These are phyloP conservation scores for Prunus kanzakura DNA, from an alignment of 306 rosid species.

Conservation along the genomic window DNA sequence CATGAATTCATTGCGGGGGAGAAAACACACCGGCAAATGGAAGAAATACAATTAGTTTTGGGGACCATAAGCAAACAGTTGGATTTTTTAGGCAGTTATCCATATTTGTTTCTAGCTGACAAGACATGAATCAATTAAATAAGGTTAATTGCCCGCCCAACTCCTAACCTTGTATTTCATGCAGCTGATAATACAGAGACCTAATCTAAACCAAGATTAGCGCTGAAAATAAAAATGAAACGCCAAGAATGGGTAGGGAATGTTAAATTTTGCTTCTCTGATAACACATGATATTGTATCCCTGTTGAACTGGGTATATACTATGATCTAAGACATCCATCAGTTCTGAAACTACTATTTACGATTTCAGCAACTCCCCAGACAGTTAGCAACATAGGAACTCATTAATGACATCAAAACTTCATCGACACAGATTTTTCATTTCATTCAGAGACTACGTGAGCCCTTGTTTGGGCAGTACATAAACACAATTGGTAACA, in stretches of 20 bases:
- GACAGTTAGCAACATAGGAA: neutral
- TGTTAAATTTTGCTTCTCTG: no score
- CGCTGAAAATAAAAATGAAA: no score
- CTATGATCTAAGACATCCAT: neutral
- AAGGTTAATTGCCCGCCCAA: neutral
- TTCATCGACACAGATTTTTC: constrained; percentile 15
- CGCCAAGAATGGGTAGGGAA: no score
- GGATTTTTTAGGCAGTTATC: constrained; percentile 7
- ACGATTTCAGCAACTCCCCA: neutral
- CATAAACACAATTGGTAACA: constrained; percentile 27
- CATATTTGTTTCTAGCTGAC: neutral
- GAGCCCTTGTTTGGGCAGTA: constrained; percentile 25
- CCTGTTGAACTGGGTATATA: neutral
- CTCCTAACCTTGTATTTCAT: neutral
- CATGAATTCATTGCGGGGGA: constrained; percentile 68
- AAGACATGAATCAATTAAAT: neutral
- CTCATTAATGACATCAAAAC: neutral
- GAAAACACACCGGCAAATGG: constrained; percentile 44
- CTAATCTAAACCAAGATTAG: no score
- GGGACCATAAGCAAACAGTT: constrained; percentile 38
- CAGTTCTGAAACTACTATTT: neutral
- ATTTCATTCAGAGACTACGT: constrained; percentile 37
- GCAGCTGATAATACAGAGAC: no score
- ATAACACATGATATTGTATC: no score
- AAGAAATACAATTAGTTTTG: constrained; percentile 52